Evolutionary conservation across 202 grass and related monocot genomes (phyloP).

Genomic region (Panicum hallii): DNA sequence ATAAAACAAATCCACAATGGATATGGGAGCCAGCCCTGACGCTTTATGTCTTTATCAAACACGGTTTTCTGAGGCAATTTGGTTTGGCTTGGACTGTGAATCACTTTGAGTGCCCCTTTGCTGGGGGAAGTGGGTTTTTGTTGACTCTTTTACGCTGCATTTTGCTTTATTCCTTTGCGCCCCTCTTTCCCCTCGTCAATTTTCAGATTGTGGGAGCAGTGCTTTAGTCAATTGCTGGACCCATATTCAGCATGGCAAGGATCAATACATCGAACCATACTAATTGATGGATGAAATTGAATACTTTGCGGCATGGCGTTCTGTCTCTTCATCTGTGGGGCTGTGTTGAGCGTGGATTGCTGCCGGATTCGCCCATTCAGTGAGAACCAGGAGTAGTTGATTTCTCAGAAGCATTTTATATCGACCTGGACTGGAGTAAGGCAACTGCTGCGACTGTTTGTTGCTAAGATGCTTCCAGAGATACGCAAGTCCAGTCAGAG

Average conservation of each 20-base stretch:
- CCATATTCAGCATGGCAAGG: constrained; percentile 14
- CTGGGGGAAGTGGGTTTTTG: constrained; percentile 38
- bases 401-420: neutral
- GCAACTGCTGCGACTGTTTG: neutral
- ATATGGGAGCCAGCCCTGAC: constrained; percentile 14
- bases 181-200: constrained; percentile 27
- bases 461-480: neutral
- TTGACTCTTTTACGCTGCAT: constrained; percentile 18
- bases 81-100: constrained; percentile 49
- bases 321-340: neutral
- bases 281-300: neutral
- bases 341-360: constrained; percentile 10
- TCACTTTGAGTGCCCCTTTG: constrained; percentile 38
- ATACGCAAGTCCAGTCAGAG: neutral
- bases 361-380: constrained; percentile 12
- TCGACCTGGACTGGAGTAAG: neutral
- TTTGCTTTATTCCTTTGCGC: constrained; percentile 54
- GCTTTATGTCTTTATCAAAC: constrained; percentile 35
- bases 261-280: constrained; percentile 28
- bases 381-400: constrained; percentile 23
- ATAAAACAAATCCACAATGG: constrained; percentile 22
- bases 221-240: constrained; percentile 46
- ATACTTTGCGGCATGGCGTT: constrained; percentile 14
- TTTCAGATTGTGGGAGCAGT: constrained; percentile 32
- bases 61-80: constrained; percentile 40